Evolutionary conservation across 169 alveolate genomes (phyloP).

Genomic region (Besnoitia besnoiti): DNA sequence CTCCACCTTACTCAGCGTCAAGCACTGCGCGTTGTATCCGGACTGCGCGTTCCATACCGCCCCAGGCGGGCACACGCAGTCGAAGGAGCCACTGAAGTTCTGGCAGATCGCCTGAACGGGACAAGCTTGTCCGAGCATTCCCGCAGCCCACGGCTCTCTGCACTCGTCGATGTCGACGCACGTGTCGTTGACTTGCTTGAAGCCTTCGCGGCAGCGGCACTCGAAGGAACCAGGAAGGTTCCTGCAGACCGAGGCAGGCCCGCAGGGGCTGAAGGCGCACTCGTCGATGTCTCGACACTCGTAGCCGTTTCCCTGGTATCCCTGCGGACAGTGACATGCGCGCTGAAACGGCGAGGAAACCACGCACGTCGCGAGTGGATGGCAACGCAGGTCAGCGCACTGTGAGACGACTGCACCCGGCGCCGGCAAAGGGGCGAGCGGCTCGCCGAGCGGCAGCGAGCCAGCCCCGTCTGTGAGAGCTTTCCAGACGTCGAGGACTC

Average conservation of each 20-base stretch:
- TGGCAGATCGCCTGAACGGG: constrained; percentile 66
- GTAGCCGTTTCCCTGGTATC: constrained; percentile 68
- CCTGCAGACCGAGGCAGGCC: constrained; percentile 72
- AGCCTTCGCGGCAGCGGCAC: constrained; percentile 71
- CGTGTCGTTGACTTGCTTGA: constrained; percentile 63
- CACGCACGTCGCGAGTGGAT: constrained; percentile 29
- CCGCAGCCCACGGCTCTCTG: constrained; percentile 28
- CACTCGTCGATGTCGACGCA: constrained; percentile 68
- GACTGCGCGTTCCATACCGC: constrained; percentile 61
- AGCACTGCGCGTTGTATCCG: constrained; percentile 64
- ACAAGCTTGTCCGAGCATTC: constrained; percentile 45
- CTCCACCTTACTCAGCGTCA: constrained; percentile 52
- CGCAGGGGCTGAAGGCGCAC: constrained; percentile 70
- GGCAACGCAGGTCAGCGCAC: constrained; percentile 40
- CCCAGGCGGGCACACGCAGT: constrained; percentile 70
- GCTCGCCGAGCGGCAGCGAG: constrained; percentile 47
- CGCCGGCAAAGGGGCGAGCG: constrained; percentile 46
- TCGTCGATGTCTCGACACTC: constrained; percentile 72
- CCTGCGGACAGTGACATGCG: constrained; percentile 57
- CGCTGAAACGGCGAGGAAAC: not conserved
- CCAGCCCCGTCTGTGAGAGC: constrained; percentile 63
- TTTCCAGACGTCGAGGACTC: constrained; percentile 39
- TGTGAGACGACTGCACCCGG: constrained; percentile 33
- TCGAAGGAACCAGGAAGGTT: constrained; percentile 68
- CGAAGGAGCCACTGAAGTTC: constrained; percentile 71